Evolutionary conservation across 139 green algal species (phyloP).

Genomic region (Asterochloris erici): DNA sequence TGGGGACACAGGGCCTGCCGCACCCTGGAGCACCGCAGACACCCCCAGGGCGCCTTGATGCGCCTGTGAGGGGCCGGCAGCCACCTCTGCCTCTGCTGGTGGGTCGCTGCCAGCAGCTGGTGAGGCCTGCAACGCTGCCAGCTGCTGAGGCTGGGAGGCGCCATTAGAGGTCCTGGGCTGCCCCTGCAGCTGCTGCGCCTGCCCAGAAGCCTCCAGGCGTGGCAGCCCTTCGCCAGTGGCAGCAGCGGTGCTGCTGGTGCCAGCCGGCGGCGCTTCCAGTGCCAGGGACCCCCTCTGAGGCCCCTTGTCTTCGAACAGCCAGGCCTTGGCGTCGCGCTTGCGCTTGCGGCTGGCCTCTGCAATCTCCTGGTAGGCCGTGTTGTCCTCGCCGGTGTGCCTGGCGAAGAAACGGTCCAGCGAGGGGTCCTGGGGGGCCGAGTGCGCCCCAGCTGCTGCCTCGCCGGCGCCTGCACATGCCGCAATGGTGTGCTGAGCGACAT

Average conservation of each 20-base stretch:
- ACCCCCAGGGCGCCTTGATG: not conserved
- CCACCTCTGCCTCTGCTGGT: not conserved
- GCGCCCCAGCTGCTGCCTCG: no score
- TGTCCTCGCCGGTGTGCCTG: conserved; percentile 80
- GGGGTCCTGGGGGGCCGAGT: conserved; percentile 7
- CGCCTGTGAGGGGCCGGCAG: not conserved
- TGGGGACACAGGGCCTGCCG: not conserved
- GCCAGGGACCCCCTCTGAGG: not conserved
- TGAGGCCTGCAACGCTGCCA: not conserved
- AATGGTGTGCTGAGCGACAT: no score
- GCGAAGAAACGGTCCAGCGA: conserved; percentile 74
- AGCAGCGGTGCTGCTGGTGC: not conserved
- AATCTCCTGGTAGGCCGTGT: conserved; percentile 70
- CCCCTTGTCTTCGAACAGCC: conserved; percentile 30
- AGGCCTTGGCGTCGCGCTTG: conserved; percentile 15
- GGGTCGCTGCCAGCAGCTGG: no score
- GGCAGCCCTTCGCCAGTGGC: no score
- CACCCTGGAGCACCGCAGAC: not conserved
- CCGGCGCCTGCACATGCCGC: no score
- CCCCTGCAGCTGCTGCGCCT: not conserved
- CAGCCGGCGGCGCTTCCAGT: not conserved
- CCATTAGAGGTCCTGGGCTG: not conserved
- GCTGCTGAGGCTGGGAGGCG: not conserved
- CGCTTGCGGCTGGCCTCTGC: conserved; percentile 49
- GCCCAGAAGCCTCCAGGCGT: not conserved